Evolutionary conservation across 805 yeast species (phyloP).

Genomic region (Nematodospora valgi): DNA sequence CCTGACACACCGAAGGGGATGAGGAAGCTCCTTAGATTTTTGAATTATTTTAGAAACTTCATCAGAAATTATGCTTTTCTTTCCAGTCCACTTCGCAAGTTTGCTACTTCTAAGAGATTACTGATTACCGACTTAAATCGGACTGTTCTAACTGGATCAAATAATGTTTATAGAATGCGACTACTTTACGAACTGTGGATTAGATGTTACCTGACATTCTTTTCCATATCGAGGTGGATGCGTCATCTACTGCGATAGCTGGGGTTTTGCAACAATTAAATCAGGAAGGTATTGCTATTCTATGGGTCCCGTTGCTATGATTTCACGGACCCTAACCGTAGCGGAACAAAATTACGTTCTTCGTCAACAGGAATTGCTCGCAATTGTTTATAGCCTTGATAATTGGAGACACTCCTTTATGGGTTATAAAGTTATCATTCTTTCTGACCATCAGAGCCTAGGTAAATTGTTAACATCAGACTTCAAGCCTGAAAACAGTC

Average conservation of each 20-base stretch:
- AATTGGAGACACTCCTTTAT: conserved; percentile 1
- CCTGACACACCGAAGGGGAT: conserved; percentile 1
- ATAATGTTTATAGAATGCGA: background rate
- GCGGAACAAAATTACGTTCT: conserved; percentile 1
- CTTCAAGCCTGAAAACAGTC: background rate
- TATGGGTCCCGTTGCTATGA: conserved; percentile 3
- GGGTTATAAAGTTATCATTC: background rate
- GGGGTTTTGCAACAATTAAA: conserved; percentile 1
- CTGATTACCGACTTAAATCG: background rate
- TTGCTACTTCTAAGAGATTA: background rate
- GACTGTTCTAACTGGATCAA: background rate
- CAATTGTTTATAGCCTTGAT: background rate
- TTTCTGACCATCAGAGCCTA: conserved; percentile 3
- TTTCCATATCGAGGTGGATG: conserved; percentile 4
- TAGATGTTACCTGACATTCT: background rate
- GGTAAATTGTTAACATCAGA: background rate
- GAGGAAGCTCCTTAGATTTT: conserved; percentile 2
- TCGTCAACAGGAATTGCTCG: conserved; percentile 3
- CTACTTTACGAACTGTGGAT: background rate
- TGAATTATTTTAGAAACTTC: background rate
- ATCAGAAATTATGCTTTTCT: background rate
- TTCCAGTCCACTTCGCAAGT: background rate
- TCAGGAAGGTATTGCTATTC: background rate
- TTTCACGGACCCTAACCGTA: background rate
- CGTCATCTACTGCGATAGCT: conserved; percentile 3